phyloP scores from a whole-genome alignment of 257 asterid genomes.

The Petunia secreta region DNA sequence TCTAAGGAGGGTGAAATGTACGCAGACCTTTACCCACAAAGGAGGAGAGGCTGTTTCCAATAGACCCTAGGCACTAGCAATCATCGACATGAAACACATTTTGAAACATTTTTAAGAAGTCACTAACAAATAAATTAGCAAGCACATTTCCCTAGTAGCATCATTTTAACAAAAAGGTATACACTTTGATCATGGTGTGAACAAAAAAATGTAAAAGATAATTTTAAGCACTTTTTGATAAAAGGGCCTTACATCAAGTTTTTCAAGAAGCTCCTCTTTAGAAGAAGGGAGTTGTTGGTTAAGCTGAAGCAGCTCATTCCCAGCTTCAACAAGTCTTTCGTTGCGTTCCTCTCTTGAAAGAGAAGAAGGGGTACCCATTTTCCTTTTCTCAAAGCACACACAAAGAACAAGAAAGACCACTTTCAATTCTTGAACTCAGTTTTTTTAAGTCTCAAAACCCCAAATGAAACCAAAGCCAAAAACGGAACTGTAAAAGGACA shows the following conservation, averaged over 20 bases:
- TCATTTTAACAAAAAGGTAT: not conserved
- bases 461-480: not conserved
- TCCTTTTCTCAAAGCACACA: not conserved
- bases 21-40: too few relatives aligned
- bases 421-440: not conserved
- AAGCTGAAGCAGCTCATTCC: conserved; percentile 29
- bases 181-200: not conserved
- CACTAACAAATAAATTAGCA: not conserved
- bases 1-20: too few relatives aligned
- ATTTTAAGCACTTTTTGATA: not conserved
- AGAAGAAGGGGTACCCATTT: conserved; percentile 23
- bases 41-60: too few relatives aligned
- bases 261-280: conserved; percentile 30
- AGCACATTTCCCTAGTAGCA: not conserved
- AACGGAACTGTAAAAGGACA: not conserved
- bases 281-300: conserved; percentile 8
- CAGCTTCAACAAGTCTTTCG: conserved; percentile 26
- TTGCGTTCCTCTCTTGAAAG: conserved; percentile 12
- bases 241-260: conserved; percentile 33
- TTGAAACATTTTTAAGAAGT: not conserved
- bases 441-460: not conserved
- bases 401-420: conserved; percentile 15
- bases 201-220: too few relatives aligned
- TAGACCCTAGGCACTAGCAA: too few relatives aligned
- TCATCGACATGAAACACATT: not conserved